These are phyloP conservation scores for Ascochyta lentis DNA, from an alignment of 2,329 filamentous ascomycete genomes.

Conservation along the genomic window DNA sequence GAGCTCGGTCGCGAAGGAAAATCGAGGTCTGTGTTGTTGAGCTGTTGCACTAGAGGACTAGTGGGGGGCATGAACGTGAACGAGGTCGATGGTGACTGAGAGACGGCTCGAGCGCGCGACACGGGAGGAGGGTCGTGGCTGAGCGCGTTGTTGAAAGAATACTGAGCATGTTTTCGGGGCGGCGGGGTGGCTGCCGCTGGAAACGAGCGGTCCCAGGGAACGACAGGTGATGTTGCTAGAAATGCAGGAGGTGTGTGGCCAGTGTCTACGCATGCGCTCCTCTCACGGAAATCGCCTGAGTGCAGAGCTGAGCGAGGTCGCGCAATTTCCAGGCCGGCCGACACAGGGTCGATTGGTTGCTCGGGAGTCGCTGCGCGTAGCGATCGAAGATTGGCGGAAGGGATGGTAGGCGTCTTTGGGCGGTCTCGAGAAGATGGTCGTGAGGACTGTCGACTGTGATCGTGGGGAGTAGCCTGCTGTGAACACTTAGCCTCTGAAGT, in stretches of 20 bases:
- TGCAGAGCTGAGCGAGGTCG: slow-evolving; percentile 78
- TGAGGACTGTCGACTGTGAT: slow-evolving; percentile 23
- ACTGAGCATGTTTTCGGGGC: slow-evolving; percentile 21
- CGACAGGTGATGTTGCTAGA: slow-evolving; percentile 60
- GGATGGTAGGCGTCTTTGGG: slow-evolving; percentile 43
- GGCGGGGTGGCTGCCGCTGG: slow-evolving; percentile 46
- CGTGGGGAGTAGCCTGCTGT: slow-evolving; percentile 25
- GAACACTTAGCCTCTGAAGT: slow-evolving; percentile 23
- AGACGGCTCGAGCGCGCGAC: slow-evolving; percentile 50
- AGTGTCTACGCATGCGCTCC: slow-evolving; percentile 42
- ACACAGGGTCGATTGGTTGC: slow-evolving; percentile 34
- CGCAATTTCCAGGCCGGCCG: slow-evolving; percentile 67
- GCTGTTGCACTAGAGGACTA: slow-evolving; percentile 87
- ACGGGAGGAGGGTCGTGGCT: slow-evolving; percentile 43
- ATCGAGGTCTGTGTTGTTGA: slow-evolving; percentile 81
- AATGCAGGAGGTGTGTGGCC: slow-evolving; percentile 18
- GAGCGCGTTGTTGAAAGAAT: slow-evolving; percentile 24
- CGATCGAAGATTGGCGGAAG: slow-evolving; percentile 45
- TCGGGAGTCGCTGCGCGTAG: slow-evolving; percentile 42
- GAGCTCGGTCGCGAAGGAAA: slow-evolving; percentile 57
- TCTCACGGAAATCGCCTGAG: slow-evolving; percentile 66
- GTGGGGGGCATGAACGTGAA: slow-evolving; percentile 89
- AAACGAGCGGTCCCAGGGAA: slow-evolving; percentile 63
- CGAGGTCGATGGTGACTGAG: slow-evolving; percentile 72
- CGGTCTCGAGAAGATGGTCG: slow-evolving; percentile 35